Base-by-base conservation (phyloP, 2,329 filamentous ascomycete species). In the Didymella lethalis region DNA sequence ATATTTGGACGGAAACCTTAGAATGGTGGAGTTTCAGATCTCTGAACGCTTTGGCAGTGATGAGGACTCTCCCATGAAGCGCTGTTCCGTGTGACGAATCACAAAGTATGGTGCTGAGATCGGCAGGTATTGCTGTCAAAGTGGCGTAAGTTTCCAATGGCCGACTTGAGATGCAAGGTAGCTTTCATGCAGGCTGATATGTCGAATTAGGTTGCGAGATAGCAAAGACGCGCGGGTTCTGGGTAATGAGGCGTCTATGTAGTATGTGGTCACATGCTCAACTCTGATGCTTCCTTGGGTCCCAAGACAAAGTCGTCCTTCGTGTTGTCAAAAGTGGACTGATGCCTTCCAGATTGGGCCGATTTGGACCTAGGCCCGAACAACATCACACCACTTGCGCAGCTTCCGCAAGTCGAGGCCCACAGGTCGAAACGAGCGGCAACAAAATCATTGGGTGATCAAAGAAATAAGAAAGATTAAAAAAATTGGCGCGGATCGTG, bases 1-100 rank as follows among this genome's bases (percentile, higher is more conserved):
- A 83, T 82, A 2, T 10, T 32, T 16, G 31, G 3, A 4, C 4
- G 31, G 12, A 1, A 14, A 29, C 5, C 7, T 29, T 29, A 4
- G 28, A 29, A 29, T 29, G 28, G 10, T 10, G 7, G 7, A 10
- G 28, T 10, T 29, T 7, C 5, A 4, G 10, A 29, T 29, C 28
- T 29, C 28, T 29, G 28, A 29, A 29, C 7, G 10, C 10, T 7
- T 2, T 29, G 28, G 10, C 31, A 32, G 31, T 32, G 12, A 32
- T 1, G 12, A 29, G 10, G 28, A 29, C 28, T 29, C 28, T 29
- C 28, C 7, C 28, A 29, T 10, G 10, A 10, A 29, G 28, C 28
- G 28, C 10, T 29, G 10, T 29, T 10, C 28, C 28, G 5, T 4
- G 10, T 29, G 28, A 7, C 5, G 7, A 10, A 29, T 10, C 28